A percentile compares a stretch with the other conserved stretches of the same genome.
Evolutionary conservation across 2,329 filamentous ascomycete species (phyloP).

Genomic region (Trematosphaeria pertusa): DNA sequence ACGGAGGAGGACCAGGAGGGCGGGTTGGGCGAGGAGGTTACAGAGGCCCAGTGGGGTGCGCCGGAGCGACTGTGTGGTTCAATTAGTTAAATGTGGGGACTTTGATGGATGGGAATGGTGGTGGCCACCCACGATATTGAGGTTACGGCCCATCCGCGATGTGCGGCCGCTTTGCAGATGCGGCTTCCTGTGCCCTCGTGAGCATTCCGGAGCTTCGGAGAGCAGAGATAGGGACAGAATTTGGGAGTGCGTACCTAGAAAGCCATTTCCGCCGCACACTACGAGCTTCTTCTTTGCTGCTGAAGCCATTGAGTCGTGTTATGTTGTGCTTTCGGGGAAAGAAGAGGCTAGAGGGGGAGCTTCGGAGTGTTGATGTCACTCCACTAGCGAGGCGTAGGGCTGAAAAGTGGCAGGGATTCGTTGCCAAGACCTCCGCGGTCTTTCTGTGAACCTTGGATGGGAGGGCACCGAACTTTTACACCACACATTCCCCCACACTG

Average conservation of each 20-base stretch:
- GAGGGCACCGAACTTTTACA: too few relatives aligned
- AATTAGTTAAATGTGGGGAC: constrained; percentile 4
- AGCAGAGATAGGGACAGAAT: too few relatives aligned
- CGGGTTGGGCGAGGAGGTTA: constrained; percentile 73
- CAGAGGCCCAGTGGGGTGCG: constrained; percentile 81
- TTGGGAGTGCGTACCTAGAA: constrained; percentile 67
- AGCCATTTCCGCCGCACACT: constrained; percentile 93
- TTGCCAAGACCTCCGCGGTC: constrained; percentile 18
- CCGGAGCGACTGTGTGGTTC: constrained; percentile 75
- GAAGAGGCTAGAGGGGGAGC: constrained; percentile 12
- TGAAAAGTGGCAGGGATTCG: constrained; percentile 21
- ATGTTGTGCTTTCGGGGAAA: constrained; percentile 7
- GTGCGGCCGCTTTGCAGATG: constrained; percentile 89
- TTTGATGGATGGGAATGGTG: background rate
- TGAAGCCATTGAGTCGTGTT: constrained; percentile 53
- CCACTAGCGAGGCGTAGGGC: constrained; percentile 15
- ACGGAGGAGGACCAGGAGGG: constrained; percentile 85
- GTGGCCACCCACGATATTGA: constrained; percentile 75
- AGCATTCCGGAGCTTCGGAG: too few relatives aligned
- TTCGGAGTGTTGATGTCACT: constrained; percentile 46
- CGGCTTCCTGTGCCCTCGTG: constrained; percentile 62
- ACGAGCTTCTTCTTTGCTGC: constrained; percentile 78
- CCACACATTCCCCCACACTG: too few relatives aligned
- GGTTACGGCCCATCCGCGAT: constrained; percentile 87
- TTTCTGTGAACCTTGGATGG: too few relatives aligned